Evolutionary conservation across 2,329 filamentous ascomycete species (phyloP).

Genomic region (Fusarium torreyae): DNA sequence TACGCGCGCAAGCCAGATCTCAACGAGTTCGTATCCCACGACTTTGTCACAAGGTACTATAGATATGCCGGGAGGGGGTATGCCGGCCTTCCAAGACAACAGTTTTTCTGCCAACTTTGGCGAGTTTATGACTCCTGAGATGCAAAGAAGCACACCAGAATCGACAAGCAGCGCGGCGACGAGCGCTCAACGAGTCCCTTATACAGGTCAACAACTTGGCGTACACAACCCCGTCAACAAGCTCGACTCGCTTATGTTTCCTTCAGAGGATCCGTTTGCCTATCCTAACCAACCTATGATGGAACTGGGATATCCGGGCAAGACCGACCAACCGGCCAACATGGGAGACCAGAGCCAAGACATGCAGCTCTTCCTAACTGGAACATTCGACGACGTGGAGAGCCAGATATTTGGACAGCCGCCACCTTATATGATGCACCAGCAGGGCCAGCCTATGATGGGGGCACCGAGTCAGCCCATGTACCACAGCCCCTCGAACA

Average conservation of each 20-base stretch:
- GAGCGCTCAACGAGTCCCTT: conserved; percentile 57
- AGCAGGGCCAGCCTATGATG: conserved; percentile 60
- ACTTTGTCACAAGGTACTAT: conserved; percentile 52
- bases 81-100: conserved; percentile 55
- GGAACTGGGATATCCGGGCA: conserved; percentile 64
- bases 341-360: conserved; percentile 55
- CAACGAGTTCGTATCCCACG: conserved; percentile 49
- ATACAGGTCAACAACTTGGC: conserved; percentile 53
- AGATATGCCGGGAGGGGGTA: conserved; percentile 53
- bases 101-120: conserved; percentile 59
- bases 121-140: conserved; percentile 63
- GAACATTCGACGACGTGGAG: conserved; percentile 76
- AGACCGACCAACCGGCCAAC: conserved; percentile 53
- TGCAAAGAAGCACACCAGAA: conserved; percentile 61
- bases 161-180: conserved; percentile 59
- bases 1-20: conserved; percentile 51
- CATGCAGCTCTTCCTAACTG: conserved; percentile 66
- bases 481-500: conserved; percentile 59
- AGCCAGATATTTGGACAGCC: conserved; percentile 80
- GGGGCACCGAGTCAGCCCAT: conserved; percentile 59
- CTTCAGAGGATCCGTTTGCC: conserved; percentile 81
- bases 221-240: conserved; percentile 71
- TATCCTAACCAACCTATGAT: conserved; percentile 85
- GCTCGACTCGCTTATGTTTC: conserved; percentile 85
- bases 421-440: conserved; percentile 76